Base-by-base conservation (phyloP, 2,329 filamentous ascomycete genomes). In the Calonectria pseudoturangicola region DNA sequence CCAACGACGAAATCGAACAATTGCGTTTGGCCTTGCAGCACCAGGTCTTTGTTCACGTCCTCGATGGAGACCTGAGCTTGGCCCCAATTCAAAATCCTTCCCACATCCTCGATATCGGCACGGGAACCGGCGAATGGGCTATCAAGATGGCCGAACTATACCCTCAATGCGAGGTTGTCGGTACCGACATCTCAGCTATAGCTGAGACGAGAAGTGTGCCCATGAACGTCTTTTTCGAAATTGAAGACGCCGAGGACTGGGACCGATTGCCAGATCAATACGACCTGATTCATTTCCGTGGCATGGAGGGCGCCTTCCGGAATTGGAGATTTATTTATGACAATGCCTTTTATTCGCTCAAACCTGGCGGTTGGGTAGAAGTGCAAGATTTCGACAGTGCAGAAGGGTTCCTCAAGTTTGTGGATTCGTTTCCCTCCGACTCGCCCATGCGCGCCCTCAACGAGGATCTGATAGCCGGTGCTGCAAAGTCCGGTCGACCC, bases 1-100 rank as follows among this genome's bases (percentile, higher is more conserved):
- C 92, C 16, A 93, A 92, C 80, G 92, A 93, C 77, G 89, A 92
- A 56, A 83, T 87, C 56, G 92, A 93, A 79, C 91, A 93, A 81
- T 90, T 90, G 56, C 89, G 92, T 50, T 82, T 92, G 64, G 88
- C 89, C 71, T 85, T 93, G 66, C 85, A 90, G 47, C 91, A 93
- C 75, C 91, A 93, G 79, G 89, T 93, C 58, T 93, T 91, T 77
- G 83, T 92, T 7, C 87, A 88, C 68, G 83, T 87, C 18, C 85
- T 89, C 63, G 84, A 86, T 41, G 85, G 85, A 72, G 84, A 87
- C 71, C 79, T 87, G 41, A 88, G 85, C 27, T 84, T 84, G n/a
- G 85, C 85, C 8, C 84, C 85, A 3, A 79, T 89, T 6, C 77
- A 83, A 30, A 76, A 84, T 39, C 84, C 85, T 8, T 76, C 78